phyloP scores from a whole-genome alignment of 106 monocot genomes.

The Dioscorea alata region DNA sequence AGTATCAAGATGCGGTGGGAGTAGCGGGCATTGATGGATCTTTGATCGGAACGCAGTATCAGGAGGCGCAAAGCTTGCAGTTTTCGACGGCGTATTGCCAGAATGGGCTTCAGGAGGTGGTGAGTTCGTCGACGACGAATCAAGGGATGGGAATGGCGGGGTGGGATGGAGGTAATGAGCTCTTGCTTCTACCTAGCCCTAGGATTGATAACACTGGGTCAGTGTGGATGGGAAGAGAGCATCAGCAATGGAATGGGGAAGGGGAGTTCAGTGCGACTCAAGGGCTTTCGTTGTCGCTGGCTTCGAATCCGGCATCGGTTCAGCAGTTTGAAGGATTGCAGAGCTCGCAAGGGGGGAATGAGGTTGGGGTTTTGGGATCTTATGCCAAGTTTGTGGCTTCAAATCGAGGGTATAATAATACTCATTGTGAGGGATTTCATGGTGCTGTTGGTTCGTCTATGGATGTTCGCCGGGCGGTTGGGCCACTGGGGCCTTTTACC shows the following conservation, averaged over 20 bases:
- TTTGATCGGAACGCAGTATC: background rate
- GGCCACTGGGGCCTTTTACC: constrained; percentile 63
- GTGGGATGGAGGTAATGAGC: constrained; percentile 14
- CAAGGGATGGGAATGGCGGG: background rate
- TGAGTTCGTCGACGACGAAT: background rate
- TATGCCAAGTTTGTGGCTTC: background rate
- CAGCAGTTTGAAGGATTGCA: background rate
- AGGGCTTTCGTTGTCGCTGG: constrained; percentile 32
- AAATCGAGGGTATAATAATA: background rate
- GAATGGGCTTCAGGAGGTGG: constrained; percentile 11
- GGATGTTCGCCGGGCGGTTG: constrained; percentile 7
- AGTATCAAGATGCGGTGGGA: background rate
- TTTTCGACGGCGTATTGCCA: constrained; percentile 1
- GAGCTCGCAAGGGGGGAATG: background rate
- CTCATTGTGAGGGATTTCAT: background rate
- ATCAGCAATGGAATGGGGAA: constrained; percentile 6
- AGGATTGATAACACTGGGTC: background rate
- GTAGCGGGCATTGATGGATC: background rate
- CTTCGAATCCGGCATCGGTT: constrained; percentile 24
- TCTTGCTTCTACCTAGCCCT: constrained; percentile 16
- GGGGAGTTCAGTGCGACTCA: background rate
- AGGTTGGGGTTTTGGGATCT: background rate
- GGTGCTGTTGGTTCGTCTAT: background rate
- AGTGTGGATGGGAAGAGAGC: background rate
- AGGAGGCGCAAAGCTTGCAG: background rate